phyloP scores from a whole-genome alignment of 2,329 filamentous ascomycete species.

The Colletotrichum lentis region DNA sequence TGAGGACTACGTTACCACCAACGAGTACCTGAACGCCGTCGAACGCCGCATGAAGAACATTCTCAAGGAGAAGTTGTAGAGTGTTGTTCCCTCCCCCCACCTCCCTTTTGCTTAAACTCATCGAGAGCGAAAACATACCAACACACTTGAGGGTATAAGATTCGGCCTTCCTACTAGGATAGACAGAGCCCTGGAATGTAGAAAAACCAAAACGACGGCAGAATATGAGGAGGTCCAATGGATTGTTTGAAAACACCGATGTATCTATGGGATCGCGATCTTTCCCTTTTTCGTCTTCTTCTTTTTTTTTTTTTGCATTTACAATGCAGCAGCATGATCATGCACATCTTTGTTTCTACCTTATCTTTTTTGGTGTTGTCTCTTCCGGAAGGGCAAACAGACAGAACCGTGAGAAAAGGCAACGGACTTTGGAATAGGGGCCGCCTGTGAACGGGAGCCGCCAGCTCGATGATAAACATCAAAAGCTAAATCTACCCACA shows the following conservation, averaged over 20 bases:
- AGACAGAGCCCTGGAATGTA: background rate
- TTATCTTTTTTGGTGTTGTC: background rate
- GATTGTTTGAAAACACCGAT: background rate
- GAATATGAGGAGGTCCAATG: background rate
- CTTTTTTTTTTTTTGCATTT: conserved; percentile 14
- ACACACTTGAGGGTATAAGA: no score
- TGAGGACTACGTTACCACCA: conserved; percentile 88
- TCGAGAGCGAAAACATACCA: no score
- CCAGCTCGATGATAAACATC: conserved; percentile 12
- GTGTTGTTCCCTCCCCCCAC: no score
- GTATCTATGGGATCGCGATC: conserved; percentile 30
- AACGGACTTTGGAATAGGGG: background rate
- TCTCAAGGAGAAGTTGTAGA: conserved; percentile 79
- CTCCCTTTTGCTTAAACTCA: background rate
- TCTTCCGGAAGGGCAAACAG: background rate
- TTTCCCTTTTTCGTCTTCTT: background rate
- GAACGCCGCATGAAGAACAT: conserved; percentile 86
- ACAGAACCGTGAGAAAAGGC: background rate
- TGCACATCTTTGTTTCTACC: background rate
- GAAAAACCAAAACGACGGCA: background rate
- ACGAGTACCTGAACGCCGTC: conserved; percentile 90
- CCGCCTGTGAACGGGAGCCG: conserved; percentile 7
- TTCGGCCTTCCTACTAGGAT: background rate
- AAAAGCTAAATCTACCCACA: background rate
- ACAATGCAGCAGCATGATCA: conserved; percentile 14